Conservation (phyloP, 257 asterid genomes). For the Salvia hispanica region DNA sequence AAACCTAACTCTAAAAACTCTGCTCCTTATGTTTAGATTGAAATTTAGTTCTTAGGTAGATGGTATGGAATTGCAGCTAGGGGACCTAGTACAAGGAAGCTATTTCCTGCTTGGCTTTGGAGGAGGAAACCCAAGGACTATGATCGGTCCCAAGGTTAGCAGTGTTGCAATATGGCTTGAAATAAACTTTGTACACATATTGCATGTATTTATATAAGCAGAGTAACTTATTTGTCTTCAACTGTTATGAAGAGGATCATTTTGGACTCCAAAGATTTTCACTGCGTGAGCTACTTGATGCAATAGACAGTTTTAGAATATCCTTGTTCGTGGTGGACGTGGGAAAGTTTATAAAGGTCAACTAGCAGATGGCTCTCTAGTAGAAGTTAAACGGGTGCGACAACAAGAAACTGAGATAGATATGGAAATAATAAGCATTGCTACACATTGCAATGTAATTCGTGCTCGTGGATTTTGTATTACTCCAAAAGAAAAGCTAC, state of each 20-base stretch:
- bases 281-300: background rate
- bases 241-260: constrained; percentile 13
- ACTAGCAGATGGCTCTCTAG: constrained; percentile 21
- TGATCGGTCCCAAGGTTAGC: background rate
- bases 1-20: background rate
- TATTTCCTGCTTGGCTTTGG: constrained; percentile 1
- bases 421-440: constrained; percentile 7
- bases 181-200: background rate
- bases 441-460: constrained; percentile 12
- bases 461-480: constrained; percentile 23
- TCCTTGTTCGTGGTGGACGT: background rate
- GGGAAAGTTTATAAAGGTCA: constrained; percentile 6
- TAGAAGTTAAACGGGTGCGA: background rate
- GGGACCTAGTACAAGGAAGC: background rate
- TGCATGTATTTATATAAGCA: background rate
- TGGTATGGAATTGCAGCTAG: background rate
- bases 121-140: constrained; percentile 2
- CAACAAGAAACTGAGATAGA: background rate
- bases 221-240: background rate
- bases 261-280: background rate
- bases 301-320: constrained; percentile 7
- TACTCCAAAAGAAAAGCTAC: constrained; percentile 12
- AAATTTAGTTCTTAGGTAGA: background rate
- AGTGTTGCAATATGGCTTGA: too few relatives aligned
- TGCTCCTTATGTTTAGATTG: background rate